Percentiles rank a stretch among this genome's conserved stretches.
These are phyloP conservation scores for Globisporangium rhizosaccharum DNA, from an alignment of 352 stramenopile genomes.

Conservation along the genomic window DNA sequence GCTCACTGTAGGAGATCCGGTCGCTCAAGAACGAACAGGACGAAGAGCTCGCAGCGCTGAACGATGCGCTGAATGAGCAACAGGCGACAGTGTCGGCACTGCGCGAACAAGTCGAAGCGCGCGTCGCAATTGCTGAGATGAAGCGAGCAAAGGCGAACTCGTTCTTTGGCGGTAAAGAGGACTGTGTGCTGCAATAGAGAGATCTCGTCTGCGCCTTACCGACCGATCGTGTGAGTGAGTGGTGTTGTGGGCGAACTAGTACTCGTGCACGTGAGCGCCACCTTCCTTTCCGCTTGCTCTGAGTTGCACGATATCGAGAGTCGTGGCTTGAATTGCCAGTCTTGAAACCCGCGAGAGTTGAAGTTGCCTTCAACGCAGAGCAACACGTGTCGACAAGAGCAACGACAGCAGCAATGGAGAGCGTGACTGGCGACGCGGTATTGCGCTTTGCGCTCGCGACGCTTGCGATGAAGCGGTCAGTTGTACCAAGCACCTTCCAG, in stretches of 20 bases:
- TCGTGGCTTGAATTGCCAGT: neutral
- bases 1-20: conserved; percentile 40
- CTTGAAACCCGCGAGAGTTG: neutral
- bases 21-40: conserved; percentile 56
- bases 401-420: neutral
- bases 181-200: conserved; percentile 53
- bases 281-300: neutral
- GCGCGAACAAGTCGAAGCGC: conserved; percentile 46
- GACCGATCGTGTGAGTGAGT: too few relatives aligned
- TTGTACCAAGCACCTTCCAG: neutral
- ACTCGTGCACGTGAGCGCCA: too few relatives aligned
- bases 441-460: conserved; percentile 30
- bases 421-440: conserved; percentile 7
- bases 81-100: conserved; percentile 38
- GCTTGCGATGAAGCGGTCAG: conserved; percentile 19
- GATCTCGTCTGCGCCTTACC: neutral
- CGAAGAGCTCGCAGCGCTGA: conserved; percentile 37
- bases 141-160: conserved; percentile 33
- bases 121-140: conserved; percentile 31
- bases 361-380: neutral
- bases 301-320: neutral
- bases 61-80: conserved; percentile 45
- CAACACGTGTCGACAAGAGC: neutral
- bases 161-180: conserved; percentile 35
- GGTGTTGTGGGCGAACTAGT: too few relatives aligned